Evolutionary conservation across 805 yeast species (phyloP).

Genomic region (Cyberlindnera xylosilytica): DNA sequence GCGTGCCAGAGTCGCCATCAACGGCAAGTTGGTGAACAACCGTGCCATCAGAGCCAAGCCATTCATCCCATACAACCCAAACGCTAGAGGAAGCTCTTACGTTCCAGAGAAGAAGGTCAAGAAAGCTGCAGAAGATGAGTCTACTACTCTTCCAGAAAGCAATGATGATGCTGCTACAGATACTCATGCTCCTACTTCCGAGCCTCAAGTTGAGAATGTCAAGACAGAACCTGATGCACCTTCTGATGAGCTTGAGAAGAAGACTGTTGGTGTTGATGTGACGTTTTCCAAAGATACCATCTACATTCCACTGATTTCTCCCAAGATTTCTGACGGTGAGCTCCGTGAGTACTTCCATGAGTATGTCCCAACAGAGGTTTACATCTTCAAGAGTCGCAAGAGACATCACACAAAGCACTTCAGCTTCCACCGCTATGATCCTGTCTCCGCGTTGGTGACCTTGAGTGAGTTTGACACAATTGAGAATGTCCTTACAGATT

Average conservation of each 20-base stretch:
- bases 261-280: too few species aligned
- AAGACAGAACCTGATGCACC: background rate
- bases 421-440: constrained; percentile 31
- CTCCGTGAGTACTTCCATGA: constrained; percentile 42
- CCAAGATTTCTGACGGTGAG: constrained; percentile 40
- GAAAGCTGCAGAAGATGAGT: background rate
- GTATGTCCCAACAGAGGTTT: constrained; percentile 45
- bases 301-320: constrained; percentile 40
- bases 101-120: constrained; percentile 5
- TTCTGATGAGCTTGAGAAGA: too few species aligned
- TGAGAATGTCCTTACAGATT: constrained; percentile 39
- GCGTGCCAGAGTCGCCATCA: constrained; percentile 58
- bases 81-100: constrained; percentile 14
- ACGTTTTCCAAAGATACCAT: constrained; percentile 46
- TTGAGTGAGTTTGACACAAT: constrained; percentile 41
- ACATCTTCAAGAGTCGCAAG: constrained; percentile 40
- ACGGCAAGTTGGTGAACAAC: constrained; percentile 54
- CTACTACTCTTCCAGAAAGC: too few species aligned
- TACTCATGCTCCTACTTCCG: too few species aligned
- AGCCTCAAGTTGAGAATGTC: background rate
- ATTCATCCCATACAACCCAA: constrained; percentile 42
- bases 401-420: constrained; percentile 23
- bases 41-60: constrained; percentile 38
- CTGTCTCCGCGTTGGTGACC: constrained; percentile 51
- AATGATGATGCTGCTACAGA: too few species aligned